Base-by-base conservation (phyloP, 306 rosid species). In the Sophora flavescens region DNA sequence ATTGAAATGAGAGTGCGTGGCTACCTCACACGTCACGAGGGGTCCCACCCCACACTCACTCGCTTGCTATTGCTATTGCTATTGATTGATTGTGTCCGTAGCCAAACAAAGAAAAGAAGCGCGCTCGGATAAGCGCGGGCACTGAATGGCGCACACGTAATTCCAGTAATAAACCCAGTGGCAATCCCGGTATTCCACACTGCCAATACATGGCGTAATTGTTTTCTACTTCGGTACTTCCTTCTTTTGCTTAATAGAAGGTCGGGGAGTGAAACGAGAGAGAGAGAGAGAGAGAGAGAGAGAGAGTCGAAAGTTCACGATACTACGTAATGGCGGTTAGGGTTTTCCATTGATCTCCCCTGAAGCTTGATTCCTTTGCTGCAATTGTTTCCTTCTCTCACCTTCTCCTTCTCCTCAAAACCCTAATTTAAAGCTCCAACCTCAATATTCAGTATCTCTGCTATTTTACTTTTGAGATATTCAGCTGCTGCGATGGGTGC, bases 241-340 rank as follows among this genome's bases (percentile, higher is more conserved):
- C 58, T 14, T 12, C 39, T 28, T 42, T 64, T 53, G 81, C 88
- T 72, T 42, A 59, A 56, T 87, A 58, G 77, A 74, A 72, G 74
- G 56, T 62, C 62, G 86, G 80, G 86, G 79, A 78, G 79, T 74
- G 45, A 44, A 44, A 44, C n/a, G 0, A 26, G 28, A 16, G 62
- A 65, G 76, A 53, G 78, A 70, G 30, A 38, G 74, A 72, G 45
- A 39, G 72, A 26, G 39, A 38, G 81, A 69, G 86, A 72, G 80
- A 62, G 38, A 62, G 70, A 50, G 53, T 73, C 66, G 78, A 50
- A 57, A 67, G 74, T 75, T 87, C 69, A 4, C 81, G 45, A 84
- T 72, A 80, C 87, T 68, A 22, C 80, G 53, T 88, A 79, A 84
- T 89, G 91, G 91, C 92, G 90, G 89, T 88, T 93, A 88, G 98